Conservation (phyloP, 805 yeast genomes). For the Scheffersomyces spartinae region DNA sequence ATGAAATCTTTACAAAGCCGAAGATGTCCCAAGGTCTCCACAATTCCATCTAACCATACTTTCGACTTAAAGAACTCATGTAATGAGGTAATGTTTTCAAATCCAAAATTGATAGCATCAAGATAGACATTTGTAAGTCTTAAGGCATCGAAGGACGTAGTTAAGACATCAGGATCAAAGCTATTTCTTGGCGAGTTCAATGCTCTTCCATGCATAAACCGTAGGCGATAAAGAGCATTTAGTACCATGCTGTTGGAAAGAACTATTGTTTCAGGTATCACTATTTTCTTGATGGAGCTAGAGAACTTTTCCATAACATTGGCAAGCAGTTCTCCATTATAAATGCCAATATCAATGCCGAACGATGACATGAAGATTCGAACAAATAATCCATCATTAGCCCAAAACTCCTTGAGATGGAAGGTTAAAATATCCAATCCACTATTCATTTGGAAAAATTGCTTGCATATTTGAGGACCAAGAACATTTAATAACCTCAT, state of each 20-base stretch:
- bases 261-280: conserved; percentile 4
- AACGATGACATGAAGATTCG: conserved; percentile 34
- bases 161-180: conserved; percentile 3
- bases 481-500: conserved; percentile 35
- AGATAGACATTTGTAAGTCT: conserved; percentile 14
- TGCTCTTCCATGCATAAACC: background rate
- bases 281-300: conserved; percentile 6
- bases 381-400: conserved; percentile 31
- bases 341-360: conserved; percentile 27
- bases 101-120: conserved; percentile 18
- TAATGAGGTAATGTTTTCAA: conserved; percentile 12
- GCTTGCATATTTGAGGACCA: conserved; percentile 34
- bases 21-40: conserved; percentile 25
- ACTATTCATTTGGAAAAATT: conserved; percentile 36
- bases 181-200: conserved; percentile 1
- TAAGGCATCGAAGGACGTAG: conserved; percentile 3
- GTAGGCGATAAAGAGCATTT: too few relatives aligned
- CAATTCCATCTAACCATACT: conserved; percentile 27
- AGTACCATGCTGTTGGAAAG: background rate
- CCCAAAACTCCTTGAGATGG: conserved; percentile 36
- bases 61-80: conserved; percentile 13
- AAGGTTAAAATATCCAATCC: conserved; percentile 41
- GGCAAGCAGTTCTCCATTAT: too few relatives aligned
- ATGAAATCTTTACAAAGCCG: conserved; percentile 11
- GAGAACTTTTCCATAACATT: conserved; percentile 16